phyloP scores from a whole-genome alignment of 2,329 filamentous ascomycete species.

The Zymoseptoria tritici region DNA sequence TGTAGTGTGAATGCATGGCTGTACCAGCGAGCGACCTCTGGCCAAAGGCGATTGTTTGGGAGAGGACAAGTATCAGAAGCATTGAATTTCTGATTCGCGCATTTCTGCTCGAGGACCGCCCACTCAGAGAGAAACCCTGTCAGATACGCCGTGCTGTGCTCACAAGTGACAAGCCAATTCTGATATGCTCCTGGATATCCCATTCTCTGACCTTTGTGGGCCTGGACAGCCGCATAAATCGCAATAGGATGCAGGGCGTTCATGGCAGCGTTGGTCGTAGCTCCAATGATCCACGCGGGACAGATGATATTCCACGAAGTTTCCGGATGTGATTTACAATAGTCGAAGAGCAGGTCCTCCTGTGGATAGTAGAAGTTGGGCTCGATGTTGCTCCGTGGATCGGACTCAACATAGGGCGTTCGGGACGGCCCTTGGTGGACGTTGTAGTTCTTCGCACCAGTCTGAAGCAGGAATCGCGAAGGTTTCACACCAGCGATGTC shows the following conservation, averaged over 20 bases:
- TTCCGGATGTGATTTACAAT: conserved; percentile 30
- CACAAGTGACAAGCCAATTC: conserved; percentile 39
- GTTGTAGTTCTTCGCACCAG: conserved; percentile 48
- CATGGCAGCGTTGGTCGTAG: conserved; percentile 44
- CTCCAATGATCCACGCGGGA: conserved; percentile 42
- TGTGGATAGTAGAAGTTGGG: conserved; percentile 51
- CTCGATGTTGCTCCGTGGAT: conserved; percentile 37
- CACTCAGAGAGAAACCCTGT: conserved; percentile 46
- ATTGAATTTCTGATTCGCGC: conserved; percentile 40
- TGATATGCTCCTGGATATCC: conserved; percentile 39
- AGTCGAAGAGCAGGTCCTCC: conserved; percentile 43
- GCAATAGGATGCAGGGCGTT: conserved; percentile 44
- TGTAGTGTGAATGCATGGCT: background rate
- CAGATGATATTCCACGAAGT: conserved; percentile 42
- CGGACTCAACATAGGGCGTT: conserved; percentile 41
- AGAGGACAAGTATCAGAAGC: conserved; percentile 40
- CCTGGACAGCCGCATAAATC: conserved; percentile 44
- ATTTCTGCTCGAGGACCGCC: conserved; percentile 38
- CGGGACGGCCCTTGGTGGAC: conserved; percentile 40
- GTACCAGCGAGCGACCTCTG: conserved; percentile 41
- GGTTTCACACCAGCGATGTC: conserved; percentile 37
- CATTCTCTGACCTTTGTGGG: conserved; percentile 35
- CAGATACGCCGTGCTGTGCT: conserved; percentile 40
- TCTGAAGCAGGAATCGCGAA: conserved; percentile 44
- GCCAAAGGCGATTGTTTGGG: conserved; percentile 44